Evolutionary conservation across 768 basidiomycete genomes (phyloP).

Genomic region (Tricholoma saponaceum): DNA sequence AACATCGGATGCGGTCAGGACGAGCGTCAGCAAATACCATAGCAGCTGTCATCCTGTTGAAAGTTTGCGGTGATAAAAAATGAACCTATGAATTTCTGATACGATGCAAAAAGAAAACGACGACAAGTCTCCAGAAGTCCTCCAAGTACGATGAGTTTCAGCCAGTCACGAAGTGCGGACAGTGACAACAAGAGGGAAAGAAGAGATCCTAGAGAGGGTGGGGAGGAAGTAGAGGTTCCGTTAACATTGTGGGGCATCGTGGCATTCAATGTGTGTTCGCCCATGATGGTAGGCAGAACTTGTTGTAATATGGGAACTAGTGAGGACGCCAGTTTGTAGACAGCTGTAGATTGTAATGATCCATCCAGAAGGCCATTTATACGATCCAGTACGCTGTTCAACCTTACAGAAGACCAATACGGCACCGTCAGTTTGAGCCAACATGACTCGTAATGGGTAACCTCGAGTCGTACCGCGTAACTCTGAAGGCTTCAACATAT

Average conservation of each 20-base stretch:
- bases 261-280: background rate
- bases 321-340: slow-evolving; percentile 4
- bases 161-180: slow-evolving; percentile 57
- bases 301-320: slow-evolving; percentile 10
- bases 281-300: slow-evolving; percentile 1
- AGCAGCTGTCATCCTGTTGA: slow-evolving; percentile 53
- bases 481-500: no score
- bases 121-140: slow-evolving; percentile 57
- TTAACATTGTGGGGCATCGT: background rate
- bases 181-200: slow-evolving; percentile 46
- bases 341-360: background rate
- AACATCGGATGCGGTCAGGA: background rate
- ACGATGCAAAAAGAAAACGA: slow-evolving; percentile 38
- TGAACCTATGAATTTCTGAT: slow-evolving; percentile 40
- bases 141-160: slow-evolving; percentile 60
- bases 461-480: no score
- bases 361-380: no score
- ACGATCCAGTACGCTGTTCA: no score
- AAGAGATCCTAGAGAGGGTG: slow-evolving; percentile 26
- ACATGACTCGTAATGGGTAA: background rate
- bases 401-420: no score
- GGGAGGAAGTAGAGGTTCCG: background rate
- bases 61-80: slow-evolving; percentile 65
- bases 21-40: slow-evolving; percentile 35
- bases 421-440: background rate